Evolutionary conservation across 345 rosid genomes (phyloP).

Genomic region (Sisymbrium altissimum): DNA sequence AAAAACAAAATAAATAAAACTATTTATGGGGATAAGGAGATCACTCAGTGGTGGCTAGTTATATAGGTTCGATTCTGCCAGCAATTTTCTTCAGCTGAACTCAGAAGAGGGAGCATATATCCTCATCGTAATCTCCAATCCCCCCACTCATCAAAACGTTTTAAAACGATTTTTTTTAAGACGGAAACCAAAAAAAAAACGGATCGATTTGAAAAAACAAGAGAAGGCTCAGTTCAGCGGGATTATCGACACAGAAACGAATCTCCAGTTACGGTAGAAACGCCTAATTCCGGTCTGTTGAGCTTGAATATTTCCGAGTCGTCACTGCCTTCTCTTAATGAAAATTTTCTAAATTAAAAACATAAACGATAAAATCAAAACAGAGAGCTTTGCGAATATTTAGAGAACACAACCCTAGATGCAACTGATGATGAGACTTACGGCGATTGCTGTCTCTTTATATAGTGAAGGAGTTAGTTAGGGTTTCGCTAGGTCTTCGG

Average conservation of each 20-base stretch:
- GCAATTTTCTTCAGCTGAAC: constrained; percentile 25
- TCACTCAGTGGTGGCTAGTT: constrained; percentile 34
- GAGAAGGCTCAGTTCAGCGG: constrained; percentile 38
- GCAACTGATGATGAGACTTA: neutral
- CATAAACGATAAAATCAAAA: neutral
- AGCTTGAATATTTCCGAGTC: constrained; percentile 90
- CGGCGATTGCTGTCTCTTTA: neutral
- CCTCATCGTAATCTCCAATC: constrained; percentile 29
- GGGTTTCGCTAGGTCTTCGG: constrained; percentile 18
- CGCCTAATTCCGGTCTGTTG: constrained; percentile 98
- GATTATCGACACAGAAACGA: constrained; percentile 37
- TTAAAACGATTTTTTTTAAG: neutral
- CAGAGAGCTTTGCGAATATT: too few relatives aligned
- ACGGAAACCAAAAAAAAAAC: neutral
- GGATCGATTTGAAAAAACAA: neutral
- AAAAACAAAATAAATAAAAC: neutral
- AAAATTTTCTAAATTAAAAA: too few relatives aligned
- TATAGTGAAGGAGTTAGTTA: neutral
- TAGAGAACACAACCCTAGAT: neutral
- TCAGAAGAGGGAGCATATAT: constrained; percentile 42
- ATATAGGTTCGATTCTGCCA: constrained; percentile 43
- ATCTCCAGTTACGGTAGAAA: constrained; percentile 35
- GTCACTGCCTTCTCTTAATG: constrained; percentile 44
- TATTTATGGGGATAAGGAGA: neutral
- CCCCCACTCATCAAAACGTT: neutral